A percentile compares a stretch with the other conserved stretches of the same genome.
Evolutionary conservation across 2,329 filamentous ascomycete species (phyloP).

Genomic region (Colletotrichum spaethianum): DNA sequence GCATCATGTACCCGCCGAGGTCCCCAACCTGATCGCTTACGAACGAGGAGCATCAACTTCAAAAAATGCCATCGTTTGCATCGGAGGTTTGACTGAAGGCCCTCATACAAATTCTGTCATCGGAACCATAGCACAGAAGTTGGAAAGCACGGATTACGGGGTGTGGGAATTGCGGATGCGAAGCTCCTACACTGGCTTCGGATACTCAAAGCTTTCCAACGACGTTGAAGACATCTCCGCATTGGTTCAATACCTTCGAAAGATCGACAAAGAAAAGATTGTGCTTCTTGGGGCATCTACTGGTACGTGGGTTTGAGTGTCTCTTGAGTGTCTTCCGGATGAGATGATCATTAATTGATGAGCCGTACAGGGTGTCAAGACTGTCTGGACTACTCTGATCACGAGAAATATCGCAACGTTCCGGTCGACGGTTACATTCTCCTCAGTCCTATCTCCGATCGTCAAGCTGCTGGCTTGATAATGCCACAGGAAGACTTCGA

Average conservation of each 20-base stretch:
- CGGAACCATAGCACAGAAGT: constrained; percentile 59
- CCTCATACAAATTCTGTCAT: constrained; percentile 74
- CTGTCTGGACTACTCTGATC: constrained; percentile 67
- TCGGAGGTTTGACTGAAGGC: constrained; percentile 69
- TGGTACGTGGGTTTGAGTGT: not conserved
- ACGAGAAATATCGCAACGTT: constrained; percentile 49
- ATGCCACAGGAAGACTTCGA: constrained; percentile 58
- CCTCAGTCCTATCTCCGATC: constrained; percentile 84
- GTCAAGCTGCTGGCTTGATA: constrained; percentile 71
- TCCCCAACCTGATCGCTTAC: not conserved
- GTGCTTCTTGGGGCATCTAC: constrained; percentile 62
- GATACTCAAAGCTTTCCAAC: constrained; percentile 62
- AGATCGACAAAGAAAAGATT: constrained; percentile 63
- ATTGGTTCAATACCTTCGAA: constrained; percentile 66
- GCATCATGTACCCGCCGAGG: not conserved
- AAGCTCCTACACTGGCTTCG: constrained; percentile 68
- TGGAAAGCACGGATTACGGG: constrained; percentile 60
- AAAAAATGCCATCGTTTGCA: not conserved
- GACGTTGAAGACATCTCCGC: constrained; percentile 68
- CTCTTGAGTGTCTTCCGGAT: not conserved
- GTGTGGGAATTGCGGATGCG: constrained; percentile 70
- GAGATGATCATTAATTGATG: not conserved
- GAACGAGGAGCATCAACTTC: not conserved
- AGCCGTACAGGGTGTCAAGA: constrained; percentile 68
- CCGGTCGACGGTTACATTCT: constrained; percentile 82